Conservation (phyloP, 768 basidiomycete genomes). For the Dioszegia hungarica region DNA sequence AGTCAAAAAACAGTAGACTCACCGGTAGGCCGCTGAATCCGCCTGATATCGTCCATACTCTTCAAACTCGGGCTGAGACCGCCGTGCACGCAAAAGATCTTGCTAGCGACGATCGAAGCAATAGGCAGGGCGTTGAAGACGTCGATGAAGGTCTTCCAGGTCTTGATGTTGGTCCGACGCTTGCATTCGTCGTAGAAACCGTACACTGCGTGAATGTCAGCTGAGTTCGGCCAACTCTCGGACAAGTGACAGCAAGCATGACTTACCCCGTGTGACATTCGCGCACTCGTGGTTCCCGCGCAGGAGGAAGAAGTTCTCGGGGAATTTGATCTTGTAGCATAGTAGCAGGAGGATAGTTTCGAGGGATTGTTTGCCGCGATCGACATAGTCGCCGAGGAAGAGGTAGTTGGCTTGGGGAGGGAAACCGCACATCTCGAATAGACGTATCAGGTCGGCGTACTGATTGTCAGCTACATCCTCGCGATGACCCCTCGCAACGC, state of each 20-base stretch:
- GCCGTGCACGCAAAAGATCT: constrained; percentile 98
- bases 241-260: background rate
- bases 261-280: constrained; percentile 92
- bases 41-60: constrained; percentile 93
- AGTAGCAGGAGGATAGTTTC: constrained; percentile 94
- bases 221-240: no score
- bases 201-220: constrained; percentile 61
- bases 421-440: constrained; percentile 99
- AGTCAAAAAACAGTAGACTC: constrained; percentile 7
- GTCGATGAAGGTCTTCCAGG: constrained; percentile 99
- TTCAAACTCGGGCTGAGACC: constrained; percentile 65
- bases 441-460: constrained; percentile 93
- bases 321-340: constrained; percentile 99
- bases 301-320: constrained; percentile 97
- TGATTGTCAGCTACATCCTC: constrained; percentile 18
- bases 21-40: constrained; percentile 87
- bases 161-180: constrained; percentile 97
- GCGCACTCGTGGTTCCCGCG: constrained; percentile 99
- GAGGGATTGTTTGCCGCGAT: constrained; percentile 95
- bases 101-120: constrained; percentile 95
- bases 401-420: constrained; percentile 96
- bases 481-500: no score
- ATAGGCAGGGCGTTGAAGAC: constrained; percentile 99
- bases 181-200: constrained; percentile 99
- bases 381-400: constrained; percentile 98